A percentile compares a stretch with the other conserved stretches of the same genome.
These are phyloP conservation scores for Aciculoconidium aculeatum DNA, from an alignment of 805 yeast genomes.

Conservation along the genomic window DNA sequence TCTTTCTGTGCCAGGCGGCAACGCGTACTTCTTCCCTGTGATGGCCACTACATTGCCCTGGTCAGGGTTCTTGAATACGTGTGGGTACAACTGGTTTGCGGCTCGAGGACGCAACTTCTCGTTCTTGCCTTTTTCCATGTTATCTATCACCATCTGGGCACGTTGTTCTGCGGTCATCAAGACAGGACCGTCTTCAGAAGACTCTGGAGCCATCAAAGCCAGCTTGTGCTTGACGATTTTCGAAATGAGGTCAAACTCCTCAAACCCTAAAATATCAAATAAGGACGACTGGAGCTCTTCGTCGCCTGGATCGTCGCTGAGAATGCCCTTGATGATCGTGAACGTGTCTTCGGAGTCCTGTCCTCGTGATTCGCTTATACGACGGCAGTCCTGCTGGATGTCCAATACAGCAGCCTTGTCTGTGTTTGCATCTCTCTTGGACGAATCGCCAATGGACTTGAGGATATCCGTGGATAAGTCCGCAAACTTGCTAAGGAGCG, in stretches of 20 bases:
- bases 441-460: constrained; percentile 13
- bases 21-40: constrained; percentile 70
- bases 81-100: constrained; percentile 62
- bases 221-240: constrained; percentile 47
- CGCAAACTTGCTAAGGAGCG: constrained; percentile 33
- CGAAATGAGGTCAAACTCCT: constrained; percentile 74
- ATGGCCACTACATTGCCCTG: constrained; percentile 33
- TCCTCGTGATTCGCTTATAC: constrained; percentile 27
- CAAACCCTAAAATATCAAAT: constrained; percentile 80
- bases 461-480: constrained; percentile 28
- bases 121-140: constrained; percentile 44
- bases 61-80: constrained; percentile 71
- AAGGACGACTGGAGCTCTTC: constrained; percentile 65
- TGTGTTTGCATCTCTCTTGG: background rate
- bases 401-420: constrained; percentile 16
- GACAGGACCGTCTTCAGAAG: constrained; percentile 4
- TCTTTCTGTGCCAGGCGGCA: constrained; percentile 79
- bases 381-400: constrained; percentile 24
- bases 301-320: constrained; percentile 37
- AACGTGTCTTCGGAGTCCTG: constrained; percentile 28
- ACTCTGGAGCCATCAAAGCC: constrained; percentile 6
- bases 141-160: constrained; percentile 45
- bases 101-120: constrained; percentile 42
- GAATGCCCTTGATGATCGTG: constrained; percentile 22
- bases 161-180: constrained; percentile 52